phyloP scores from a whole-genome alignment of 495 filamentous ascomycete species.

The Aspergillus nidulans region DNA sequence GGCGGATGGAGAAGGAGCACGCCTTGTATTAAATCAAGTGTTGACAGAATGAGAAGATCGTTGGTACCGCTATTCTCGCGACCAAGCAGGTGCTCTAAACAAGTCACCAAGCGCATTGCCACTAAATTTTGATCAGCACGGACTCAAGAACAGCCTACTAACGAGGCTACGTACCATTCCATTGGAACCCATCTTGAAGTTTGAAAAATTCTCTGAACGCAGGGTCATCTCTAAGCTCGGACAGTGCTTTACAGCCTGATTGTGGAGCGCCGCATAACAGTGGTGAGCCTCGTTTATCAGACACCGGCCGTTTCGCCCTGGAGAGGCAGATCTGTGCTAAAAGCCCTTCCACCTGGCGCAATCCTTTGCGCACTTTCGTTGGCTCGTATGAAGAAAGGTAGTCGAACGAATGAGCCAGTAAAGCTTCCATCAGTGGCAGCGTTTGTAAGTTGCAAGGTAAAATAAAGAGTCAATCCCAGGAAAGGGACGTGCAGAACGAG shows the following conservation, averaged over 20 bases:
- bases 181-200: constrained; percentile 93
- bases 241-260: constrained; percentile 59
- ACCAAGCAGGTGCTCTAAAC: constrained; percentile 82
- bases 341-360: constrained; percentile 92
- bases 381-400: constrained; percentile 92
- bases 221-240: constrained; percentile 71
- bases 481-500: background rate
- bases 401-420: constrained; percentile 91
- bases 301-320: constrained; percentile 40
- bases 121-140: constrained; percentile 43
- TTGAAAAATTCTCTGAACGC: constrained; percentile 97
- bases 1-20: constrained; percentile 89
- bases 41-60: constrained; percentile 82
- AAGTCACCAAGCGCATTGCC: constrained; percentile 76
- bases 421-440: constrained; percentile 67
- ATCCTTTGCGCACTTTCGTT: constrained; percentile 83
- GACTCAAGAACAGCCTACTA: background rate
- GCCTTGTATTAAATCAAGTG: constrained; percentile 87
- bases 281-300: constrained; percentile 44
- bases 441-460: constrained; percentile 10
- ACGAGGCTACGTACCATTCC: constrained; percentile 63
- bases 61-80: constrained; percentile 75
- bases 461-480: constrained; percentile 9
- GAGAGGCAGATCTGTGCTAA: constrained; percentile 93
- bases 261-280: constrained; percentile 32